A percentile compares a stretch with the other conserved stretches of the same genome.
These are phyloP conservation scores for Multifurca ochricompacta DNA, from an alignment of 768 basidiomycete genomes.

Conservation along the genomic window DNA sequence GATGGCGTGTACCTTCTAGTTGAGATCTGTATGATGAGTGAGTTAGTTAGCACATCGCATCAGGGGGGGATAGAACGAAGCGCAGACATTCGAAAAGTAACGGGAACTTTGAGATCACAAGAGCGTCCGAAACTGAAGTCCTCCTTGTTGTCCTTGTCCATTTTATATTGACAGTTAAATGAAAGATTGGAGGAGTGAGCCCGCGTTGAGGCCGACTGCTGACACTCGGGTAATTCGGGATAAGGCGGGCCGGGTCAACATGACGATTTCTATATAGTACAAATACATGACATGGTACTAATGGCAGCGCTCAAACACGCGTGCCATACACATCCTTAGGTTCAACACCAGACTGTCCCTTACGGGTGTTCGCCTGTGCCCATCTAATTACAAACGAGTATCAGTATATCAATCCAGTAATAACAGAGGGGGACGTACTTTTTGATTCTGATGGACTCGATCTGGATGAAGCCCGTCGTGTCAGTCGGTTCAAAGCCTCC, in stretches of 20 bases:
- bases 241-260: no score
- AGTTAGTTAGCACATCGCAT: not conserved
- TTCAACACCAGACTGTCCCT: slow-evolving; percentile 71
- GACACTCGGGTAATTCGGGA: no score
- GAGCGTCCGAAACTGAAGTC: slow-evolving; percentile 92
- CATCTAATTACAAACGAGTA: slow-evolving; percentile 42
- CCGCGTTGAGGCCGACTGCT: no score
- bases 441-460: slow-evolving; percentile 96
- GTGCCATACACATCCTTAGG: slow-evolving; percentile 75
- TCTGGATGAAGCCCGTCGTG: slow-evolving; percentile 93
- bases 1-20: slow-evolving; percentile 74
- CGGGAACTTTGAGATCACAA: slow-evolving; percentile 78
- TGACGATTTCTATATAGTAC: not conserved
- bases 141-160: slow-evolving; percentile 64
- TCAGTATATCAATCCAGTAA: slow-evolving; percentile 9
- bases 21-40: slow-evolving; percentile 61
- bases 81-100: slow-evolving; percentile 75
- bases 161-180: no score
- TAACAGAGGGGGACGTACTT: slow-evolving; percentile 48
- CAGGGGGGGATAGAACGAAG: not conserved
- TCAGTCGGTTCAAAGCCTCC: slow-evolving; percentile 97
- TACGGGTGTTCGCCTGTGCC: slow-evolving; percentile 81
- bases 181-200: no score
- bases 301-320: slow-evolving; percentile 32
- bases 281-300: not conserved